Percentiles rank a stretch among this genome's conserved stretches.
These are phyloP conservation scores for Sindora glabra DNA, from an alignment of 306 rosid genomes.

Conservation along the genomic window DNA sequence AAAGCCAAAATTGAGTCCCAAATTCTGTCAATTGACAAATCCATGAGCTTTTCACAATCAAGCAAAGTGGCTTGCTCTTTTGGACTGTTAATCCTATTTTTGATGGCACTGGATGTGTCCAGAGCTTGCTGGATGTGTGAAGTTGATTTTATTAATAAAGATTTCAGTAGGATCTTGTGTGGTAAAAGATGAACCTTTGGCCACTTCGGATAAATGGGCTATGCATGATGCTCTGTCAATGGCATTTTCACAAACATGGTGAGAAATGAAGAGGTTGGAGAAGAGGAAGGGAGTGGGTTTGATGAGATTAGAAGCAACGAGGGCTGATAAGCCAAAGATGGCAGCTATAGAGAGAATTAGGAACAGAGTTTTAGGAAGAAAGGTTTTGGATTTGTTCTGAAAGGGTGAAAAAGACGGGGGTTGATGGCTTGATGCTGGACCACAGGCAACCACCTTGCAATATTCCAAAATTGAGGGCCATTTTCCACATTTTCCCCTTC, in stretches of 20 bases:
- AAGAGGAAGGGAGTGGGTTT: background rate
- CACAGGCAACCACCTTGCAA: too few species aligned
- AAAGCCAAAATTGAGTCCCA: slow-evolving; percentile 35
- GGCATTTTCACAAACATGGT: slow-evolving; percentile 10
- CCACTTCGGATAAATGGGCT: slow-evolving; percentile 8
- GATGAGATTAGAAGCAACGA: slow-evolving; percentile 4
- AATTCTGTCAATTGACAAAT: slow-evolving; percentile 35
- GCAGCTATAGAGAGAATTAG: slow-evolving; percentile 22
- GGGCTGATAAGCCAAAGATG: slow-evolving; percentile 13
- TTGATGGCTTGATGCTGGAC: too few species aligned
- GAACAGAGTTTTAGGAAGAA: too few species aligned
- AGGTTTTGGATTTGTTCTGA: too few species aligned
- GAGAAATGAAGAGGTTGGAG: background rate
- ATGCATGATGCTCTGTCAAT: slow-evolving; percentile 15
- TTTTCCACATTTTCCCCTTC: too few species aligned
- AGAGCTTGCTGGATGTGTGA: slow-evolving; percentile 22
- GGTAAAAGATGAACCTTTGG: background rate
- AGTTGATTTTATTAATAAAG: slow-evolving; percentile 30
- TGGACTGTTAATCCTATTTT: slow-evolving; percentile 24
- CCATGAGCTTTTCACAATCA: slow-evolving; percentile 52
- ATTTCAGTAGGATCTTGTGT: slow-evolving; percentile 16
- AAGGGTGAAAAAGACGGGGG: too few species aligned
- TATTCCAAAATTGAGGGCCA: too few species aligned
- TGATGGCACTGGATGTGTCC: slow-evolving; percentile 5
- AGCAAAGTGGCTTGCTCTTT: slow-evolving; percentile 29